phyloP scores from a whole-genome alignment of 1,284 basidiomycete genomes.

The Thelephora terrestris region DNA sequence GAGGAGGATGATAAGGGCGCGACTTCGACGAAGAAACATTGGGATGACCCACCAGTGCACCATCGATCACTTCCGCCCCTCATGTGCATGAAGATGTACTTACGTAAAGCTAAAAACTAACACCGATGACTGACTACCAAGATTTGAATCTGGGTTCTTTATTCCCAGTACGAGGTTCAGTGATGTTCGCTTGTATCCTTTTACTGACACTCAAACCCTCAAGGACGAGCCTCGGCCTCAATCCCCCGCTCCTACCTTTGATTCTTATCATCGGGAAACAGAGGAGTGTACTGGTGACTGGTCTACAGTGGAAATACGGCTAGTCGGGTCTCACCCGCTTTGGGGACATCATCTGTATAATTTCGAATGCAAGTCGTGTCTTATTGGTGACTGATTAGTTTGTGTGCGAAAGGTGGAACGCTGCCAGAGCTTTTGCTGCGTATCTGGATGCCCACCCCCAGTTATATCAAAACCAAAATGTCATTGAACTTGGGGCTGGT shows the following conservation, averaged over 20 bases:
- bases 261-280: conserved; percentile 29
- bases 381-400: not conserved
- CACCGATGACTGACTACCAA: not conserved
- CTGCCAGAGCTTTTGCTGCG: conserved; percentile 63
- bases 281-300: conserved; percentile 19
- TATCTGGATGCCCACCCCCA: conserved; percentile 55
- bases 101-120: too few relatives aligned
- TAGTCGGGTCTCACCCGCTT: conserved; percentile 83
- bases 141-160: not conserved
- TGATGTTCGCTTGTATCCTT: not conserved
- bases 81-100: too few relatives aligned
- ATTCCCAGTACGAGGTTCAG: not conserved
- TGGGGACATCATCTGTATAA: conserved; percentile 87
- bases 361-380: not conserved
- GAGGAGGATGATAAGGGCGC: conserved; percentile 23
- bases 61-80: too few relatives aligned
- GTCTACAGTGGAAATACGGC: conserved; percentile 50
- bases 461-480: conserved; percentile 33
- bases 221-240: conserved; percentile 45
- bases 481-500: conserved; percentile 91
- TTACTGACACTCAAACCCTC: not conserved
- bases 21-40: conserved; percentile 25
- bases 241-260: conserved; percentile 45
- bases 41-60: too few relatives aligned
- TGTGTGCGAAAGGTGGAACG: conserved; percentile 66